phyloP scores from a whole-genome alignment of 148 eudicot species.

The Persicaria tinctoria region DNA sequence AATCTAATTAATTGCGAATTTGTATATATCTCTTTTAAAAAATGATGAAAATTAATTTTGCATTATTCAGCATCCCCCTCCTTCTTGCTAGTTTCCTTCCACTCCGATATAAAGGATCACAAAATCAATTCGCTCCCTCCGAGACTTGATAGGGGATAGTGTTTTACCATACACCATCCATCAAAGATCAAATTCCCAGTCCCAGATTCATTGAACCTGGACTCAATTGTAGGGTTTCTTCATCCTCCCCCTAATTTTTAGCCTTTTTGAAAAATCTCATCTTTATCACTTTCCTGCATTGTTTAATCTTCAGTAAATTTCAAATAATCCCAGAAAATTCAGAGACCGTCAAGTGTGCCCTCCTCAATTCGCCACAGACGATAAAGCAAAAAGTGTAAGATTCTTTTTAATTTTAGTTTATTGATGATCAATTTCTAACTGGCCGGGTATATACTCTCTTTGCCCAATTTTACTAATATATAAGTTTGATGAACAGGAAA shows the following conservation, averaged over 20 bases:
- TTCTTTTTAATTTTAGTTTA: neutral
- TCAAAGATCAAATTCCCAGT: neutral
- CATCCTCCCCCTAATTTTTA: neutral
- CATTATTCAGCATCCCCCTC: too few relatives aligned
- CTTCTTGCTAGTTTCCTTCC: too few relatives aligned
- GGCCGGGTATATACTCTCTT: neutral
- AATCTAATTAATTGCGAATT: too few relatives aligned
- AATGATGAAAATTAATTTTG: too few relatives aligned
- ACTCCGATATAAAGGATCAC: too few relatives aligned
- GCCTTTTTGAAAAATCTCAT: neutral
- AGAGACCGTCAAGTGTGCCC: slow-evolving; percentile 8
- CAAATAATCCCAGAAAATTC: slow-evolving; percentile 1
- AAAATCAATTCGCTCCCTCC: neutral
- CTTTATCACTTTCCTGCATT: neutral
- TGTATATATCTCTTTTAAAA: too few relatives aligned
- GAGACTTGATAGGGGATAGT: neutral
- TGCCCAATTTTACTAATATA: neutral
- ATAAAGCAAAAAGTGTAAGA: slow-evolving; percentile 8
- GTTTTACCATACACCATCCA: neutral
- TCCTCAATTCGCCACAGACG: neutral
- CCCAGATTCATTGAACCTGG: neutral
- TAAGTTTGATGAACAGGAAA: neutral
- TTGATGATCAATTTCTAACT: too few relatives aligned
- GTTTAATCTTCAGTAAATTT: neutral
- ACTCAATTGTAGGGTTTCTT: neutral